These are phyloP conservation scores for Dalbergia cochinchinensis DNA, from an alignment of 306 rosid genomes.

Conservation along the genomic window DNA sequence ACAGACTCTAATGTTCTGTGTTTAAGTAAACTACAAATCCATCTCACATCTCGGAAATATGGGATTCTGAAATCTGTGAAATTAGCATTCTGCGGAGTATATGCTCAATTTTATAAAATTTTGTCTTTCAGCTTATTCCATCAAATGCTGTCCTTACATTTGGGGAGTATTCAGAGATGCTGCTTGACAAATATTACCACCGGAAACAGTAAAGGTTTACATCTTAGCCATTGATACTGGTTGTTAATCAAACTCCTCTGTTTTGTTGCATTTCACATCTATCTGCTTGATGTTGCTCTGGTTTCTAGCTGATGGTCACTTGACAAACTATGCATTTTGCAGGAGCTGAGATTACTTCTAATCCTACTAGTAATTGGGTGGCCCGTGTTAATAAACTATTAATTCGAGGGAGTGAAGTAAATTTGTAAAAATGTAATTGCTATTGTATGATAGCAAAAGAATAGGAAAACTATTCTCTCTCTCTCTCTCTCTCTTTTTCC, in stretches of 20 bases:
- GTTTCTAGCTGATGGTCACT: slow-evolving; percentile 12
- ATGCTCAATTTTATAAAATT: slow-evolving; percentile 5
- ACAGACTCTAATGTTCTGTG: not conserved
- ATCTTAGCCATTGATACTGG: slow-evolving; percentile 23
- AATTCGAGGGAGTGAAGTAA: slow-evolving; percentile 34
- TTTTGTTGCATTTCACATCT: slow-evolving; percentile 10
- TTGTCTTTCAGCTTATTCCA: slow-evolving; percentile 67
- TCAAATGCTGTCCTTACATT: slow-evolving; percentile 73
- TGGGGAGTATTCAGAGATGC: slow-evolving; percentile 91
- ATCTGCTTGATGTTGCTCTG: slow-evolving; percentile 27
- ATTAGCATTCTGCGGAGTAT: slow-evolving; percentile 12
- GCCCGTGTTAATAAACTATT: slow-evolving; percentile 21
- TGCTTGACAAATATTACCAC: slow-evolving; percentile 89
- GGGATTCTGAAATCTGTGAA: slow-evolving; percentile 18
- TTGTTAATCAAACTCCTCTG: slow-evolving; percentile 28
- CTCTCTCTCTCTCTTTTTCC: too few species aligned
- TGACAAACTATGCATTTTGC: slow-evolving; percentile 5
- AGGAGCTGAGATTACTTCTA: slow-evolving; percentile 35
- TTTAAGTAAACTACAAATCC: slow-evolving; percentile 11
- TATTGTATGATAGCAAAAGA: slow-evolving; percentile 26
- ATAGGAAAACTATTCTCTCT: slow-evolving; percentile 10
- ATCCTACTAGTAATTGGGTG: slow-evolving; percentile 19
- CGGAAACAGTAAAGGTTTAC: slow-evolving; percentile 47
- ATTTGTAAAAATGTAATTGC: slow-evolving; percentile 19
- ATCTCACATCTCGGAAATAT: not conserved